Evolutionary conservation across 306 rosid genomes (phyloP).

Genomic region (Dryas drummondii): DNA sequence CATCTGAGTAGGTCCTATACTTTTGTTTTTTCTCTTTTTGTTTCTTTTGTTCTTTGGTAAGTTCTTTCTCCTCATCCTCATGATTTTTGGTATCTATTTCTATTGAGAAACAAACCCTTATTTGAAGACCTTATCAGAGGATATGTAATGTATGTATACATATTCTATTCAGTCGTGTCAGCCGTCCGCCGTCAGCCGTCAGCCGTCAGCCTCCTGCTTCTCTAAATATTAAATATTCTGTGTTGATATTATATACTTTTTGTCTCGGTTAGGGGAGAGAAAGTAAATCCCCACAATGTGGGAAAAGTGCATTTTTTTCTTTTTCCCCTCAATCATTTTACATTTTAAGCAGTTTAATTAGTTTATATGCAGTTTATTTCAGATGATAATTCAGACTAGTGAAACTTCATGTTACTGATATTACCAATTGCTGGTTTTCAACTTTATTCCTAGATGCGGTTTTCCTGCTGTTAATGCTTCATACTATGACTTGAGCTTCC

Average conservation of each 20-base stretch:
- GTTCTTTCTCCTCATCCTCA: neutral
- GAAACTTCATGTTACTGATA: conserved; percentile 26
- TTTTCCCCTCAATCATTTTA: neutral
- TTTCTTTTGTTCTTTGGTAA: conserved; percentile 5
- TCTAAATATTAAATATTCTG: neutral
- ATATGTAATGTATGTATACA: neutral
- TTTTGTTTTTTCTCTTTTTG: neutral
- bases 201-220: neutral
- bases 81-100: neutral
- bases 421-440: conserved; percentile 28
- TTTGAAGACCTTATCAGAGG: neutral
- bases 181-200: neutral
- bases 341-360: neutral
- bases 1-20: conserved; percentile 69
- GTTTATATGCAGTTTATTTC: conserved; percentile 26
- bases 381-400: conserved; percentile 10
- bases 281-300: neutral
- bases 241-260: neutral
- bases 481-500: conserved; percentile 85
- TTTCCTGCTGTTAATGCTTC: conserved; percentile 94
- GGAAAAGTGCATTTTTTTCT: neutral
- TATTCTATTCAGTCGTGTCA: neutral
- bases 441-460: conserved; percentile 64
- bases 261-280: neutral
- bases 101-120: conserved; percentile 1